Evolutionary conservation across 2,329 filamentous ascomycete genomes (phyloP).

Genomic region (Plectosphaerella plurivora): DNA sequence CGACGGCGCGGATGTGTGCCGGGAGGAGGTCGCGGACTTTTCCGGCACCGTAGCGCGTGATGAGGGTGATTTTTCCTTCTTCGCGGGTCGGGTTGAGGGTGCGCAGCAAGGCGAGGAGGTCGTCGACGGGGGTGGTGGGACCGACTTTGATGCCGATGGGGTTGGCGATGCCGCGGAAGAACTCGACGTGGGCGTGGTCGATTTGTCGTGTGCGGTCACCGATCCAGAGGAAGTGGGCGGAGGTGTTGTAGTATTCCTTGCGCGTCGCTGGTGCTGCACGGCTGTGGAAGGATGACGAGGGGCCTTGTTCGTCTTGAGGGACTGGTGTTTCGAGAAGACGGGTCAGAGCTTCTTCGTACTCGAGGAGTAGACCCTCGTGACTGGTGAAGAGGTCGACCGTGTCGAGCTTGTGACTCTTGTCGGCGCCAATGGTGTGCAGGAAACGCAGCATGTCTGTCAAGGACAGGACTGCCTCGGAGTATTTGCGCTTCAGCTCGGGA

Average conservation of each 20-base stretch:
- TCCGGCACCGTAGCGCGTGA: slow-evolving; percentile 85
- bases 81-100: slow-evolving; percentile 80
- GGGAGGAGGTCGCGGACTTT: slow-evolving; percentile 75
- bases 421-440: slow-evolving; percentile 89
- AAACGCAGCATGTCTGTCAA: slow-evolving; percentile 91
- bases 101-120: slow-evolving; percentile 75
- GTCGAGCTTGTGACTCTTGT: slow-evolving; percentile 77
- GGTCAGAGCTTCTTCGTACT: slow-evolving; percentile 89
- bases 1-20: slow-evolving; percentile 82
- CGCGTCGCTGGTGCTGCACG: slow-evolving; percentile 32
- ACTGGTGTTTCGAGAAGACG: slow-evolving; percentile 65
- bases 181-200: slow-evolving; percentile 91
- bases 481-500: slow-evolving; percentile 77
- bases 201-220: slow-evolving; percentile 93
- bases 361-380: slow-evolving; percentile 88
- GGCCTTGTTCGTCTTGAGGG: slow-evolving; percentile 18
- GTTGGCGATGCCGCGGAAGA: slow-evolving; percentile 93
- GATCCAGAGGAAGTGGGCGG: slow-evolving; percentile 97
- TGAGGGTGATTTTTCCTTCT: slow-evolving; percentile 89
- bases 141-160: slow-evolving; percentile 96
- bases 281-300: slow-evolving; percentile 26
- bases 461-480: slow-evolving; percentile 76
- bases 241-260: slow-evolving; percentile 85
- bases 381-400: slow-evolving; percentile 94
- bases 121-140: slow-evolving; percentile 71